These are phyloP conservation scores for Epichloe elymi DNA, from an alignment of 2,329 filamentous ascomycete species.

Conservation along the genomic window DNA sequence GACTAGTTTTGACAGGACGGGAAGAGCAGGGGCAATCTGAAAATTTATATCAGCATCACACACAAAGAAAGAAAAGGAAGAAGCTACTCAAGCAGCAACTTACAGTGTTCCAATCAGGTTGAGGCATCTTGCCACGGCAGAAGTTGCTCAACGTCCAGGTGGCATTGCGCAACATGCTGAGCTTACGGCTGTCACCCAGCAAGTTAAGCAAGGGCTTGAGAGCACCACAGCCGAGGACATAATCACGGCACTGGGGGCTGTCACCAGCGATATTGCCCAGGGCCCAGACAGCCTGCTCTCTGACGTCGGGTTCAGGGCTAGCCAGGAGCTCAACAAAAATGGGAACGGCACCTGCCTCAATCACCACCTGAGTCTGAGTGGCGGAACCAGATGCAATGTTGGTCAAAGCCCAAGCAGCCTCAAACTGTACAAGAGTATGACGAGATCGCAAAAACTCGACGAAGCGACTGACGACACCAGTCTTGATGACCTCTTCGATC, in stretches of 20 bases:
- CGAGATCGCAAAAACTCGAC: conserved; percentile 97
- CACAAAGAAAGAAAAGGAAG: neutral
- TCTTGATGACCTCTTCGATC: conserved; percentile 99
- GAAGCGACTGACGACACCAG: conserved; percentile 91
- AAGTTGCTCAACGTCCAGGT: conserved; percentile 99
- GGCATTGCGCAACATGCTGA: conserved; percentile 97
- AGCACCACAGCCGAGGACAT: conserved; percentile 82
- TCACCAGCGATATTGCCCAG: conserved; percentile 98
- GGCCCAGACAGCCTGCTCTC: conserved; percentile 97
- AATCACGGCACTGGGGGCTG: conserved; percentile 92
- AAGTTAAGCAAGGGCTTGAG: conserved; percentile 80
- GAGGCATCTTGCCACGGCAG: conserved; percentile 97
- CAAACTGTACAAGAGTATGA: conserved; percentile 96
- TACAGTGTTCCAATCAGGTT: conserved; percentile 95
- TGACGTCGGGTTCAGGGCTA: conserved; percentile 93
- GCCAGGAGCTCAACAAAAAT: conserved; percentile 95
- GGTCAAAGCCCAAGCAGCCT: conserved; percentile 96
- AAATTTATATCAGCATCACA: conserved; percentile 1
- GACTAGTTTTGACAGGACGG: conserved; percentile 90
- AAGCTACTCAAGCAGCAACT: conserved; percentile 19
- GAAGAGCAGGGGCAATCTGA: conserved; percentile 86
- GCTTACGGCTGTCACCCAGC: conserved; percentile 91
- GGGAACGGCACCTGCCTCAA: conserved; percentile 92
- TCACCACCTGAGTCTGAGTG: conserved; percentile 95
- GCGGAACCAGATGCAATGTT: conserved; percentile 98